Evolutionary conservation across 345 rosid genomes (phyloP).

Genomic region (Xanthoceras sorbifolium): DNA sequence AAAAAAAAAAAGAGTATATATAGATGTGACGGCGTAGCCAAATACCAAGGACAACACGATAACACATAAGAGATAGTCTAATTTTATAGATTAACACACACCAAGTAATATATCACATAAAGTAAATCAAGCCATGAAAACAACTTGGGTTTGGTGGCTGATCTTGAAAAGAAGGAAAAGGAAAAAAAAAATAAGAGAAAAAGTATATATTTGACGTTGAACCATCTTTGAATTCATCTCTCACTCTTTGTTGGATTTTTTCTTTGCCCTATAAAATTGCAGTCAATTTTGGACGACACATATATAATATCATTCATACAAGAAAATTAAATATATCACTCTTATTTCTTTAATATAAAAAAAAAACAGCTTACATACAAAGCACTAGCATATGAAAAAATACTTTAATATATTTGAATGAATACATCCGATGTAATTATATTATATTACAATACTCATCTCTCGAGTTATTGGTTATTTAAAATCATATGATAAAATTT

Average conservation of each 20-base stretch:
- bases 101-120: not conserved
- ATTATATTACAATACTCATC: too few relatives aligned
- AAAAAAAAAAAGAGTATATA: not conserved
- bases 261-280: slow-evolving; percentile 12
- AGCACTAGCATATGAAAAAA: too few relatives aligned
- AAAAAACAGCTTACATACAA: not conserved
- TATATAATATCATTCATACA: not conserved
- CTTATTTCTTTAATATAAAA: not conserved
- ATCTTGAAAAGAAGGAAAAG: not conserved
- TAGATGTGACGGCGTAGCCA: not conserved
- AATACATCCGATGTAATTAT: too few relatives aligned
- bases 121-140: not conserved
- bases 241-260: not conserved
- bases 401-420: too few relatives aligned
- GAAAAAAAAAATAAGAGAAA: not conserved
- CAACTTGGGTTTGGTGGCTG: slow-evolving; percentile 25
- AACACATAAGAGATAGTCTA: not conserved
- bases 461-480: too few relatives aligned
- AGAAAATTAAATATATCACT: not conserved
- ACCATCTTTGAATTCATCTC: slow-evolving; percentile 20
- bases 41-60: not conserved
- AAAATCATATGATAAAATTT: too few relatives aligned
- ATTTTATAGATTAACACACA: not conserved
- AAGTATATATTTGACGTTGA: slow-evolving; percentile 14
- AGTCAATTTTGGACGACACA: slow-evolving; percentile 67